Evolutionary conservation across 2,329 filamentous ascomycete species (phyloP).

Genomic region (Laburnicola sp.): DNA sequence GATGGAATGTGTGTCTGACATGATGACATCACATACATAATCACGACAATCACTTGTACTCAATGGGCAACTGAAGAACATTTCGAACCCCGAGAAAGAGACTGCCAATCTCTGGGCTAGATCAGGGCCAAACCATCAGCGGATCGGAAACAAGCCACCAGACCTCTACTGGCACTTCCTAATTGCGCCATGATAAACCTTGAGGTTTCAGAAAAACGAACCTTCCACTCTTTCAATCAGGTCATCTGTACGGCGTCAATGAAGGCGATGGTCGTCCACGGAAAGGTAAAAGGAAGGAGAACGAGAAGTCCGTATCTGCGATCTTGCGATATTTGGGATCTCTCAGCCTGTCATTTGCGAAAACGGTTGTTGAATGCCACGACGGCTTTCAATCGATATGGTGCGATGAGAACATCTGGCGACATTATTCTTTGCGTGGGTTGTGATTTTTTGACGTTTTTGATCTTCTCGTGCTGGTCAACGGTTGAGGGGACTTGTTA

Average conservation of each 20-base stretch:
- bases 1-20: background rate
- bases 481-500: no score
- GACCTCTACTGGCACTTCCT: no score
- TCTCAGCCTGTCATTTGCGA: background rate
- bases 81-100: background rate
- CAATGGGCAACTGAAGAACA: background rate
- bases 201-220: background rate
- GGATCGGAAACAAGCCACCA: no score
- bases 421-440: background rate
- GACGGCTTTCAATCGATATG: no score
- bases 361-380: background rate
- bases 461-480: no score
- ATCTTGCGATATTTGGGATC: background rate
- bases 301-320: background rate
- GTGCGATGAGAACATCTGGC: background rate
- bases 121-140: background rate
- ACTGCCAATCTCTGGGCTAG: no score
- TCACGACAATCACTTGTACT: background rate
- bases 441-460: background rate
- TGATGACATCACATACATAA: background rate
- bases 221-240: background rate
- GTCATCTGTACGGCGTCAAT: background rate
- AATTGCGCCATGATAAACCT: background rate
- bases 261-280: background rate
- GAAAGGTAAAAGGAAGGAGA: background rate